Evolutionary conservation across 495 filamentous ascomycete genomes (phyloP), one percentile per base, ranked within the genome.

Genomic region (Hypoxylon crocopeplum): DNA sequence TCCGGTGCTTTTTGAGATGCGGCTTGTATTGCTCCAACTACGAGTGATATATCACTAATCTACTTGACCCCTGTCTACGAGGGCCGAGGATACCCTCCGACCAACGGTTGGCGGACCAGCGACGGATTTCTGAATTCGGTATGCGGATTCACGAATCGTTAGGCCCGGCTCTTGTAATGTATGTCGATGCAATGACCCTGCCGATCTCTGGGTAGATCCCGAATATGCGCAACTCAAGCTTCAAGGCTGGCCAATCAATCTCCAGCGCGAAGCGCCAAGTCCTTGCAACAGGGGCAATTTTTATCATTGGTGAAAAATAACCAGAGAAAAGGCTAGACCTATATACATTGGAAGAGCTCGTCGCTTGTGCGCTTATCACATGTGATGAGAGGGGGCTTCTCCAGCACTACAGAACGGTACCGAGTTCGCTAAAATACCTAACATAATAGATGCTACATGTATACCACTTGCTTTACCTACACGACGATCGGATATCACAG

Each of bases 81-180:
- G 13, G 39, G 17, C 17, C 33, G 20, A 27, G 19, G 30, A 13
- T 25, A 48, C 29, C 32, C 34, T 51, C 59, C 51, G 38, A 45
- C 39, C 34, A 52, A 3, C 24, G n/a, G 24, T 21, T 20, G 3
- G 24, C 25, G 15, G 46, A 20, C 22, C 21, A 7, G 24, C 7
- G 33, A 33, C 60, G 41, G 37, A 17, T 55, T 53, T 53, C 60
- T 55, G 7, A 58, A 64, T 53, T 41, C 42, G 54, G 60, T 39
- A 58, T 53, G 37, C 44, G 44, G 42, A 58, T 58, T 49, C 39
- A 29, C 37, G 30, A 34, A 29, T 22, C 37, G 41, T 42, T 54
- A 47, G 48, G 34, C 20, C 30, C 49, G 49, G 49, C 44, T 54
- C 50, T 55, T n/a, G 50, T 22, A 38, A 45, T 51, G 39, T 49